These are phyloP conservation scores for Xylaria cubensis DNA, from an alignment of 495 filamentous ascomycete genomes.

Conservation along the genomic window DNA sequence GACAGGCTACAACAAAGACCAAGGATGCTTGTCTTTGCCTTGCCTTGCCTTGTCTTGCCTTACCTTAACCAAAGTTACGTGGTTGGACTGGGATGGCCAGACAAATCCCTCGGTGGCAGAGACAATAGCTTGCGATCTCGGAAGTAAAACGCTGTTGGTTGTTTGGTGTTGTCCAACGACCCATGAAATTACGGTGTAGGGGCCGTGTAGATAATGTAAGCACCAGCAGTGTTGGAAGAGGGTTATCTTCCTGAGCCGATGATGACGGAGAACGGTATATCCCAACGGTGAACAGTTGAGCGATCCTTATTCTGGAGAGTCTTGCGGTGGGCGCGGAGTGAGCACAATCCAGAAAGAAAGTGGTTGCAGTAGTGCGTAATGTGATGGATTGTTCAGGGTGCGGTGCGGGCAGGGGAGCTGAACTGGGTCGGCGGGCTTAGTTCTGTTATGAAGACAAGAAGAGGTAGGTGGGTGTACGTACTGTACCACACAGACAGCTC, in stretches of 20 bases:
- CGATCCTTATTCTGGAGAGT: conserved; percentile 14
- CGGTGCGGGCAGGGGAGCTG: conserved; percentile 8
- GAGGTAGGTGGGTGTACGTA: neutral
- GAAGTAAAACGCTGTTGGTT: neutral
- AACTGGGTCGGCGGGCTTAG: neutral
- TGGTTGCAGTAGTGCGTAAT: conserved; percentile 25
- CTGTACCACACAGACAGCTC: neutral
- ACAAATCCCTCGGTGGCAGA: neutral
- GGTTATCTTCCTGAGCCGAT: neutral
- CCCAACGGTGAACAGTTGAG: conserved; percentile 4
- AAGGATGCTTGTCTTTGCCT: too few relatives aligned
- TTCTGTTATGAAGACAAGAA: conserved; percentile 2
- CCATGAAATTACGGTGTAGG: conserved; percentile 19
- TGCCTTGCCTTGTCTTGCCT: neutral
- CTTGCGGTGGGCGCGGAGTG: conserved; percentile 1
- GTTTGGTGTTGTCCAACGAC: neutral
- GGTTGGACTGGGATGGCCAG: neutral
- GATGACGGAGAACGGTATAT: neutral
- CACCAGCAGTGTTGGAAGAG: conserved; percentile 3
- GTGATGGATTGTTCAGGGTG: conserved; percentile 21
- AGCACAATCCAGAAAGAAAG: conserved; percentile 12
- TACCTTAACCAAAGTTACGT: conserved; percentile 28
- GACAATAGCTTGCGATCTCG: conserved; percentile 15
- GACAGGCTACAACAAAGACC: conserved; percentile 8
- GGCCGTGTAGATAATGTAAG: neutral